Evolutionary conservation across 768 basidiomycete genomes (phyloP), one percentile per base, ranked within the genome.

Genomic region (Chalciporus piperatus): DNA sequence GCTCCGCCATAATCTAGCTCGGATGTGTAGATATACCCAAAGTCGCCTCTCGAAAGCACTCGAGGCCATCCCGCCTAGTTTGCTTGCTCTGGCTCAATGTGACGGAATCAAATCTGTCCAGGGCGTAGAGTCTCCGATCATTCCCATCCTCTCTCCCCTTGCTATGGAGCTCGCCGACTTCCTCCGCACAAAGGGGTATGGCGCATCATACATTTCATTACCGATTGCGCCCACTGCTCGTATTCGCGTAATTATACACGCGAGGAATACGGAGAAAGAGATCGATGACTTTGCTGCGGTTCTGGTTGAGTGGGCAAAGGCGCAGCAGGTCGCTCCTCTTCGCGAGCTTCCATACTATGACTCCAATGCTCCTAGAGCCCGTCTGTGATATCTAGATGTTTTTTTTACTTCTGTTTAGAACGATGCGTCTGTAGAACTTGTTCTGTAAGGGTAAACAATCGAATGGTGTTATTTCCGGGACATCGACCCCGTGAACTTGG

Each of bases 211-310:
- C 2, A 25, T 62, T 4, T 63, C 61, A 0, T 47, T 45, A 27
- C 58, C 61, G 10, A 30, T 51, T 4, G 58, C 58, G 22, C 63
- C 25, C 6, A 50, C n/a, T 17, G 49, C 61, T 1, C 40, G 58
- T 10, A 53, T 62, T 14, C 61, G 55, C 17, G n/a, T 63, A 32
- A 53, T 47, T 19, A 45, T 63, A 9, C 61, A 60, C 20, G 58
- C 42, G 6, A 19, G 47, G 6, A 63, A 58, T 37, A 63, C 58
- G 22, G 61, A 57, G 27, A 32, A 23, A 42, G 49, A 60, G n/a
- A 60, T 62, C 6, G 47, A 62, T 38, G 10, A 37, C 0, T 49
- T 62, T 6, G 9, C 53, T 17, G 6, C 41, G 10, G 47, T 51
- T 12, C 33, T 62, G 7, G 3, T 60, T 20, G 17, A n/a, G 17